Evolutionary conservation across 768 basidiomycete genomes (phyloP).

Genomic region (Lactifluus subvellereus): DNA sequence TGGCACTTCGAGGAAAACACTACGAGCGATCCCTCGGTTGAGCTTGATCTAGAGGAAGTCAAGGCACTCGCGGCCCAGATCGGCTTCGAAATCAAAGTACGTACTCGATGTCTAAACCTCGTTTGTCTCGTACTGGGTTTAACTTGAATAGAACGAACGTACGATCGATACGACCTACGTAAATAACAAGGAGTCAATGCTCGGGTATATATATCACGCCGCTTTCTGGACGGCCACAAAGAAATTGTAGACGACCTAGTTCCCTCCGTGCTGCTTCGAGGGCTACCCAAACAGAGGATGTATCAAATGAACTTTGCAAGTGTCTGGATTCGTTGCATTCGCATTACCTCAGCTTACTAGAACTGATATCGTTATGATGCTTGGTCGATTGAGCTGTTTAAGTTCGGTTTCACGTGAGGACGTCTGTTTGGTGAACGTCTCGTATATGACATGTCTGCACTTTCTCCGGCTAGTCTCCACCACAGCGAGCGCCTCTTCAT

Average conservation of each 20-base stretch:
- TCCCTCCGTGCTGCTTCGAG: background rate
- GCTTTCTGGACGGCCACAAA: constrained; percentile 75
- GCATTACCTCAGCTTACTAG: background rate
- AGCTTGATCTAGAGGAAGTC: constrained; percentile 86
- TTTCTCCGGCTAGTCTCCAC: background rate
- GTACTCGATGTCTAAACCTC: constrained; percentile 28
- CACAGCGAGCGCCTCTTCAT: constrained; percentile 26
- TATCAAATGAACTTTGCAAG: background rate
- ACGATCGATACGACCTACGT: constrained; percentile 83
- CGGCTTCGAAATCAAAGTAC: constrained; percentile 77
- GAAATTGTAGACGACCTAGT: constrained; percentile 7
- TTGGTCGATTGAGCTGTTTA: background rate
- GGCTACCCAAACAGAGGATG: background rate
- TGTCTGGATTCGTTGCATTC: background rate
- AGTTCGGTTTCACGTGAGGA: background rate
- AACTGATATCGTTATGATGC: background rate
- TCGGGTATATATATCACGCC: constrained; percentile 78
- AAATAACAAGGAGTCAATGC: constrained; percentile 72
- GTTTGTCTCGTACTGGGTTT: background rate
- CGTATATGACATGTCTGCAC: background rate
- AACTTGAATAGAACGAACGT: constrained; percentile 60
- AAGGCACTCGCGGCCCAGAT: constrained; percentile 65
- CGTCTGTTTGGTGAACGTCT: no score
- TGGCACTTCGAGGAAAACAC: constrained; percentile 96
- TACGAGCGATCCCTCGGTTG: constrained; percentile 75